Percentiles rank a stretch among this genome's conserved stretches.
phyloP scores from a whole-genome alignment of 2,329 filamentous ascomycete species.

The Xylariaceae sp. region DNA sequence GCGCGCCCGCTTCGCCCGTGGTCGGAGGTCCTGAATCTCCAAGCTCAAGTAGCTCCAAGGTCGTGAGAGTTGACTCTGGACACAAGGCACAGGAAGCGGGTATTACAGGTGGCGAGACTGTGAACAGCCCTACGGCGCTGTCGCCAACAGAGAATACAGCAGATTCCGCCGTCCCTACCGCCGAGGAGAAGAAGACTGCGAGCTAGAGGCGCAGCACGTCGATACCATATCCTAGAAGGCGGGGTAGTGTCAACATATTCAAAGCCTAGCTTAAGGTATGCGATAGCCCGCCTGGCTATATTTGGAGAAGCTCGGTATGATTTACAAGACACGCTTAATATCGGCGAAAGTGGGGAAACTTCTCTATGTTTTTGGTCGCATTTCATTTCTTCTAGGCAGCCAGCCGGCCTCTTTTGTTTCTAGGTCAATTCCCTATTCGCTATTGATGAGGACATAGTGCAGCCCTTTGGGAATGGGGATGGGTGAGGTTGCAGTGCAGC shows the following conservation, averaged over 20 bases:
- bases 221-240: constrained; percentile 9
- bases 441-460: neutral
- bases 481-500: constrained; percentile 12
- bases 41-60: constrained; percentile 36
- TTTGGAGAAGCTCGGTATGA: constrained; percentile 14
- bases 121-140: constrained; percentile 41
- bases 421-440: neutral
- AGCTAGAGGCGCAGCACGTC: constrained; percentile 30
- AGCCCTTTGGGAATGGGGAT: neutral
- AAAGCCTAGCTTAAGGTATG: constrained; percentile 10
- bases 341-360: neutral
- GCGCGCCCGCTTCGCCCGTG: constrained; percentile 43
- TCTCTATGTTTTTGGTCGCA: neutral
- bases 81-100: constrained; percentile 56
- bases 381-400: constrained; percentile 3
- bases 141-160: constrained; percentile 34
- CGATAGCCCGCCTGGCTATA: neutral
- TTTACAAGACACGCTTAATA: neutral
- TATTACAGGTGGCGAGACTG: constrained; percentile 45
- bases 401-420: neutral
- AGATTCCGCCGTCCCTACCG: constrained; percentile 21
- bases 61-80: constrained; percentile 28
- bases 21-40: constrained; percentile 30
- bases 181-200: constrained; percentile 36
- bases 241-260: constrained; percentile 13